Percentiles rank a stretch among this genome's conserved stretches.
Evolutionary conservation across 2,329 filamentous ascomycete species (phyloP).

Genomic region (Thielaviopsis punctulata): DNA sequence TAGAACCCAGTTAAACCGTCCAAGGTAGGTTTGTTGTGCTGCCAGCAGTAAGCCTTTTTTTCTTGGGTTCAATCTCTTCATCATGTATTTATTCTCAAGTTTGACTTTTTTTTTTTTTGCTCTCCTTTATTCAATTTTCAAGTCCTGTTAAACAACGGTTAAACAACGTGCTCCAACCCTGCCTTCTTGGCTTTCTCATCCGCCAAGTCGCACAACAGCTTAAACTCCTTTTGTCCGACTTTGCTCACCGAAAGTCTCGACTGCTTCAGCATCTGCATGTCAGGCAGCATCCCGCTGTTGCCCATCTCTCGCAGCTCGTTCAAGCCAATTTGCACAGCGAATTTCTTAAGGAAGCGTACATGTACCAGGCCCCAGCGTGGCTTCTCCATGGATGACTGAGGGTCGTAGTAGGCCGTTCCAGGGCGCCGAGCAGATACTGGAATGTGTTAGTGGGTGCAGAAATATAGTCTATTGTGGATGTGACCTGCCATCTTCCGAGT

Average conservation of each 20-base stretch:
- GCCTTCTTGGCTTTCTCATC: slow-evolving; percentile 24
- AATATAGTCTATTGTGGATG: neutral
- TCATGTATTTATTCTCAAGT: neutral
- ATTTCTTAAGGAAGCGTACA: slow-evolving; percentile 74
- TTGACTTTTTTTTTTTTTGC: neutral
- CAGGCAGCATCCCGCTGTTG: slow-evolving; percentile 38
- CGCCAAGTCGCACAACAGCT: slow-evolving; percentile 38
- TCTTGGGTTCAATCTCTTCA: neutral
- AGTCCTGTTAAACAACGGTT: neutral
- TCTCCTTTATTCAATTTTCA: neutral
- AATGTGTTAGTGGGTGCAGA: neutral
- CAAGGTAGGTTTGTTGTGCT: neutral
- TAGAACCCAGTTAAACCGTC: neutral
- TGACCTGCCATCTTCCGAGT: slow-evolving; percentile 54
- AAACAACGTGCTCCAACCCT: slow-evolving; percentile 21
- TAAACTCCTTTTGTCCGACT: slow-evolving; percentile 48
- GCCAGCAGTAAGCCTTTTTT: slow-evolving; percentile 1
- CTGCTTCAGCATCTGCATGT: slow-evolving; percentile 72
- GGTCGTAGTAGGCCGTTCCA: slow-evolving; percentile 59
- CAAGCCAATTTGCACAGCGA: slow-evolving; percentile 51
- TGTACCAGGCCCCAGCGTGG: slow-evolving; percentile 72
- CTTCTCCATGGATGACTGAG: slow-evolving; percentile 41
- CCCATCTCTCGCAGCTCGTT: slow-evolving; percentile 52
- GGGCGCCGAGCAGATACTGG: slow-evolving; percentile 20
- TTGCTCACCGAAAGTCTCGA: slow-evolving; percentile 66